Conservation (phyloP, 2,329 filamentous ascomycete species). For the Apiospora rasikravindrae region DNA sequence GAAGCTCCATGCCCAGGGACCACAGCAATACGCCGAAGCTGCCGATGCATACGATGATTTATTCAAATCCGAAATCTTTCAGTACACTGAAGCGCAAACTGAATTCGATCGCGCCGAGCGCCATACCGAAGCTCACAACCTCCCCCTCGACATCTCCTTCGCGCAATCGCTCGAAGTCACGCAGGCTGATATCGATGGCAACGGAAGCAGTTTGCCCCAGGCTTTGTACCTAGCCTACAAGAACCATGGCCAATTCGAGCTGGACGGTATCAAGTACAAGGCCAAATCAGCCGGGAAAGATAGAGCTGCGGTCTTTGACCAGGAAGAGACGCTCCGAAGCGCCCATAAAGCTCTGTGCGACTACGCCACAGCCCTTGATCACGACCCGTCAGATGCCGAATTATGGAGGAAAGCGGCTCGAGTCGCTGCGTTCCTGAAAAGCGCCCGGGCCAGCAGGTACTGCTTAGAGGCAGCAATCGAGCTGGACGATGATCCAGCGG, state of each 20-base stretch:
- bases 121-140: conserved; percentile 54
- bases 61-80: conserved; percentile 92
- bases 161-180: conserved; percentile 58
- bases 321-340: conserved; percentile 43
- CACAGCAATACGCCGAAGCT: conserved; percentile 75
- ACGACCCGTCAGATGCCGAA: conserved; percentile 71
- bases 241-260: conserved; percentile 88
- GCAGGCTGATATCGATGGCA: conserved; percentile 71
- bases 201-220: conserved; percentile 82
- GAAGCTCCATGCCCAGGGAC: conserved; percentile 88
- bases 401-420: conserved; percentile 66
- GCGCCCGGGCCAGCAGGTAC: conserved; percentile 62
- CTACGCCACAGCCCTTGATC: conserved; percentile 64
- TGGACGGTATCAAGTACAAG: conserved; percentile 73
- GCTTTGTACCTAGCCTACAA: conserved; percentile 94
- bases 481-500: conserved; percentile 68
- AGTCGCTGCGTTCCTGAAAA: conserved; percentile 63
- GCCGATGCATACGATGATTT: conserved; percentile 81
- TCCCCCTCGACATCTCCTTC: conserved; percentile 53
- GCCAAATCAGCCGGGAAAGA: conserved; percentile 39
- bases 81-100: conserved; percentile 83
- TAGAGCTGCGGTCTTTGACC: conserved; percentile 41
- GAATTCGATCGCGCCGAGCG: conserved; percentile 78
- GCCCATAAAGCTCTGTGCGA: conserved; percentile 58
- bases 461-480: conserved; percentile 71